A percentile compares a stretch with the other conserved stretches of the same genome.
Conservation (phyloP, 306 rosid genomes). For the Quercus robur region DNA sequence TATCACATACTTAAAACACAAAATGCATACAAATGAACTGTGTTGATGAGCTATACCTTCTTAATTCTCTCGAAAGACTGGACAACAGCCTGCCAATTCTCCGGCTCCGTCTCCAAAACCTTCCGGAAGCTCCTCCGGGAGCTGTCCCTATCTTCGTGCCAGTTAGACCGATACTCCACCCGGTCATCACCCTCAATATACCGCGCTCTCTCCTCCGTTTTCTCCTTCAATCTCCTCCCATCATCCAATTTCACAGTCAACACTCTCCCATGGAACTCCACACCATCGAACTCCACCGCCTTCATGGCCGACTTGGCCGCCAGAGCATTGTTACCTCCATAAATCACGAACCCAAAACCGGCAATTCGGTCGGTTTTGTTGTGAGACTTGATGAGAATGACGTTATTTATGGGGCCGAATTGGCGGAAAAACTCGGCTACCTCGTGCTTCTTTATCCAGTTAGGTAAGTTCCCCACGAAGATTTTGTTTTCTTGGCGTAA, state of each 20-base stretch:
- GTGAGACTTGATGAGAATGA: constrained; percentile 73
- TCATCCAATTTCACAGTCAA: constrained; percentile 83
- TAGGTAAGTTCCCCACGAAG: constrained; percentile 82
- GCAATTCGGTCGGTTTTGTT: constrained; percentile 53
- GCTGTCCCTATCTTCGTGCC: constrained; percentile 85
- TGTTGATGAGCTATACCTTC: constrained; percentile 47
- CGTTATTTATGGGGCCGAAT: constrained; percentile 69
- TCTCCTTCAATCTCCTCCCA: constrained; percentile 70
- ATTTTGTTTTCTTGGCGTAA: constrained; percentile 83
- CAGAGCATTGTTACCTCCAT: constrained; percentile 28
- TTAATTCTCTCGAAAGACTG: constrained; percentile 58
- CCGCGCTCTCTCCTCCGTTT: constrained; percentile 46
- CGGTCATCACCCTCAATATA: constrained; percentile 56
- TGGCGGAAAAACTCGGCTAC: constrained; percentile 76
- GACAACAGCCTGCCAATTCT: constrained; percentile 93
- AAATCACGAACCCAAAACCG: constrained; percentile 76
- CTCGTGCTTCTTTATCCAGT: constrained; percentile 72
- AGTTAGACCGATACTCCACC: constrained; percentile 51
- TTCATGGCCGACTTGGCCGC: constrained; percentile 64
- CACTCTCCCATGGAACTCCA: constrained; percentile 83
- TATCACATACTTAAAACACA: not conserved
- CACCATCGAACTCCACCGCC: constrained; percentile 91
- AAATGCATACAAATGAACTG: no score
- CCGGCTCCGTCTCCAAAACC: constrained; percentile 78
- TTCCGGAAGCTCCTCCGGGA: constrained; percentile 52